Percentiles rank a stretch among this genome's conserved stretches.
phyloP scores from a whole-genome alignment of 345 rosid species.

The Sonneratia caseolaris region DNA sequence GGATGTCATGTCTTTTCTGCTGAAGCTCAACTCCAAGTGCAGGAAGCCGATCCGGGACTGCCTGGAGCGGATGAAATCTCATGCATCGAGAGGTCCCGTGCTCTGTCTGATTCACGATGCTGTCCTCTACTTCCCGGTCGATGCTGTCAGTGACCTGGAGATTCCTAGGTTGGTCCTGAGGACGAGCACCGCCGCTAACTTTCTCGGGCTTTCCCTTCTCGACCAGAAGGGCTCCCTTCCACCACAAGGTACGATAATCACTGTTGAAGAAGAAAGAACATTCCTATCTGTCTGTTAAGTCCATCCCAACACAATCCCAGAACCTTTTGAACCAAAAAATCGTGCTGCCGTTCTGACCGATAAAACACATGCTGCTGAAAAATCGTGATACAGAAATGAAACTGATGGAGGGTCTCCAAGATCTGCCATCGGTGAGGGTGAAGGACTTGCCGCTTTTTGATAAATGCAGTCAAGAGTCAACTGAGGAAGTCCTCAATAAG shows the following conservation, averaged over 20 bases:
- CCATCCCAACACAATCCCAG: too few relatives aligned
- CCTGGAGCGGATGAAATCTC: background rate
- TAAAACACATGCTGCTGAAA: too few relatives aligned
- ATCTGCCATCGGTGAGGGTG: conserved; percentile 4
- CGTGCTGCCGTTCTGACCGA: too few relatives aligned
- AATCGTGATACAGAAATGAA: background rate
- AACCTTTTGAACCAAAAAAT: too few relatives aligned
- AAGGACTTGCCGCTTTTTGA: conserved; percentile 16
- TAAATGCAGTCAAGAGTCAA: background rate
- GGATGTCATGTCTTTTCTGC: background rate
- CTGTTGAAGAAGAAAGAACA: too few relatives aligned
- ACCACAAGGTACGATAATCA: conserved; percentile 5
- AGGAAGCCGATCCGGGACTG: conserved; percentile 5
- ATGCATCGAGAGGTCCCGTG: background rate
- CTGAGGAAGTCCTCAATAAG: conserved; percentile 5
- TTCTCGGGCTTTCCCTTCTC: conserved; percentile 5
- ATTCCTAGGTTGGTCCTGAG: conserved; percentile 11
- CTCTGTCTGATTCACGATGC: conserved; percentile 9
- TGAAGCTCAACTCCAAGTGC: conserved; percentile 3
- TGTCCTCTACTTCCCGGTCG: conserved; percentile 13
- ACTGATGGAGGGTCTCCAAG: background rate
- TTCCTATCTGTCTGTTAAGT: too few relatives aligned
- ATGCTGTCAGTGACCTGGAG: conserved; percentile 1
- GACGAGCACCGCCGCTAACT: conserved; percentile 6
- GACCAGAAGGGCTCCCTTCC: conserved; percentile 8